These are phyloP conservation scores for Cytospora chrysosperma DNA, from an alignment of 2,329 filamentous ascomycete genomes.

Conservation along the genomic window DNA sequence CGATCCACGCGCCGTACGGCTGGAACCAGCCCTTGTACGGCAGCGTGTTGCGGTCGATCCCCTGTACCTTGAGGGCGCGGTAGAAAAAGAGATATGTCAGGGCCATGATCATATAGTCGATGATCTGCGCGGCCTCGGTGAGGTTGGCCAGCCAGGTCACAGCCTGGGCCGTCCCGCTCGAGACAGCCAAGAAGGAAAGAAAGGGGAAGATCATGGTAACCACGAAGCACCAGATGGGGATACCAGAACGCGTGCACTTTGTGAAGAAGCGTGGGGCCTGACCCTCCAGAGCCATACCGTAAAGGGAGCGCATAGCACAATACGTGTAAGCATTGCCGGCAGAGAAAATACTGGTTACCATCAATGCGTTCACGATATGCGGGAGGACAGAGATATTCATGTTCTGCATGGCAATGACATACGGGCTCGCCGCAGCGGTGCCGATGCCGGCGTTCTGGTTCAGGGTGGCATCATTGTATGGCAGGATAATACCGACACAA, in stretches of 20 bases:
- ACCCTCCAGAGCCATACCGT: slow-evolving; percentile 23
- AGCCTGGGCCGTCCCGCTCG: slow-evolving; percentile 22
- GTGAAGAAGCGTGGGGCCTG: slow-evolving; percentile 43
- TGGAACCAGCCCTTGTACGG: slow-evolving; percentile 62
- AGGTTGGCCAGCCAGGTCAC: slow-evolving; percentile 54
- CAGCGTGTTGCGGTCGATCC: slow-evolving; percentile 43
- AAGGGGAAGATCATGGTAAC: slow-evolving; percentile 54
- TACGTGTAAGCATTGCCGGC: slow-evolving; percentile 25
- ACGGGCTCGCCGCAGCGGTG: slow-evolving; percentile 58
- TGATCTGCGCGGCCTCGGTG: slow-evolving; percentile 56
- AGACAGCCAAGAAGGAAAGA: slow-evolving; percentile 32
- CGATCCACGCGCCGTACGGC: slow-evolving; percentile 55
- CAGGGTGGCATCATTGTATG: slow-evolving; percentile 61
- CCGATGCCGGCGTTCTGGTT: slow-evolving; percentile 40
- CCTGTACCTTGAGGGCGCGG: slow-evolving; percentile 21
- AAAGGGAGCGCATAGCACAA: slow-evolving; percentile 25
- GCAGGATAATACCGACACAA: slow-evolving; percentile 64
- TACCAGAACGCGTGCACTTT: slow-evolving; percentile 59
- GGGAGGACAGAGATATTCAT: slow-evolving; percentile 53
- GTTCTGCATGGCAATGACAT: slow-evolving; percentile 61
- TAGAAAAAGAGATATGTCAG: slow-evolving; percentile 24
- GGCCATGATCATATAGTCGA: slow-evolving; percentile 56
- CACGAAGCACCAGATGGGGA: slow-evolving; percentile 58
- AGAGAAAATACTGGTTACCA: slow-evolving; percentile 25
- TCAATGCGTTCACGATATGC: slow-evolving; percentile 56